Conservation (phyloP, 495 filamentous ascomycete species). For the Jackrogersella minutella region DNA sequence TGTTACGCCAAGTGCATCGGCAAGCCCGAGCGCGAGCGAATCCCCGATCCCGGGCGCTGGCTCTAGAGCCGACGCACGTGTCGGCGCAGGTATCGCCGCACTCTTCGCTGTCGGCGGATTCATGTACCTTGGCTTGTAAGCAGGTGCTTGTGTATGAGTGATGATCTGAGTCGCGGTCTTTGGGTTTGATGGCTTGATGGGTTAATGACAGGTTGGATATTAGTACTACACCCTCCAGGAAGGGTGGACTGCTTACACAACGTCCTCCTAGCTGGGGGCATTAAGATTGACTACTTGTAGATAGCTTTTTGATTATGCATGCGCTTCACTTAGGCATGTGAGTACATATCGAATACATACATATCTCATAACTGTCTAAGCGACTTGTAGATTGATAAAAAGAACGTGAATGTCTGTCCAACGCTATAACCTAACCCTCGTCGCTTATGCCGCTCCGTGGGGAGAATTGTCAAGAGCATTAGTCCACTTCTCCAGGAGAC, state of each 20-base stretch:
- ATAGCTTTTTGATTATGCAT: slow-evolving; percentile 25
- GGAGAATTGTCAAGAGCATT: not conserved
- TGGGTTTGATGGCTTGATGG: slow-evolving; percentile 3
- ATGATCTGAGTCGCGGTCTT: slow-evolving; percentile 7
- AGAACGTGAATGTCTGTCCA: no score
- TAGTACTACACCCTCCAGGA: not conserved
- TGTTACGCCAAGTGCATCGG: not conserved
- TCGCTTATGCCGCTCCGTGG: not conserved
- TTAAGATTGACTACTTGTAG: slow-evolving; percentile 23
- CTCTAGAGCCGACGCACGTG: slow-evolving; percentile 17
- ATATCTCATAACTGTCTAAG: not conserved
- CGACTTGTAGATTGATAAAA: no score
- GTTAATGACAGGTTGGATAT: slow-evolving; percentile 8
- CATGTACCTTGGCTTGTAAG: slow-evolving; percentile 40
- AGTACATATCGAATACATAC: slow-evolving; percentile 30
- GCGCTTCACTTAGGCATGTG: slow-evolving; percentile 21
- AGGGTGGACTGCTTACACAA: not conserved
- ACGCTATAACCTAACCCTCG: no score
- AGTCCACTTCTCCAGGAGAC: slow-evolving; percentile 19
- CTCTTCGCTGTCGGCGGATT: slow-evolving; percentile 32
- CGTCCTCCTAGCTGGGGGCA: slow-evolving; percentile 11
- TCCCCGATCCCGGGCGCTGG: slow-evolving; percentile 22
- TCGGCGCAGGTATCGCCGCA: slow-evolving; percentile 33
- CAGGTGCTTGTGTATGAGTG: not conserved
- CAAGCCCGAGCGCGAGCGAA: slow-evolving; percentile 15